Percentiles rank a stretch among this genome's conserved stretches.
Evolutionary conservation across 352 stramenopile genomes (phyloP).

Genomic region (Globisporangium canariense): DNA sequence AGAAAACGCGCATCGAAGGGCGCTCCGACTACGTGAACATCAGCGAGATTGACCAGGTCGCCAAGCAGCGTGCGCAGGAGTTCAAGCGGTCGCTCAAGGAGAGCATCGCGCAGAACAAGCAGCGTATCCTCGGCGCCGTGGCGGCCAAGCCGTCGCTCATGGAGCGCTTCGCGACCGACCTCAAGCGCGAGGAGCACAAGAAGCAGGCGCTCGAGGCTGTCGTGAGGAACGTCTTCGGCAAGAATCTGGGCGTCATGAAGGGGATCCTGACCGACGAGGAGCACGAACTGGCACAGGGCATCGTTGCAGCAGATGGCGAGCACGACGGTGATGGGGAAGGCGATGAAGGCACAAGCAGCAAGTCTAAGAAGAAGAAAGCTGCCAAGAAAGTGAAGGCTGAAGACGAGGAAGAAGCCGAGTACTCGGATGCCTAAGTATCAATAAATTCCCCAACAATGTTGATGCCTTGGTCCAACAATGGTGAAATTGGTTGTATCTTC

Average conservation of each 20-base stretch:
- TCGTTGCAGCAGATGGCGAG: slow-evolving; percentile 37
- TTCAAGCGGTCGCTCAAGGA: slow-evolving; percentile 57
- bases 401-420: slow-evolving; percentile 13
- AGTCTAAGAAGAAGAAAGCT: slow-evolving; percentile 3
- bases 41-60: slow-evolving; percentile 28
- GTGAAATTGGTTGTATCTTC: not conserved
- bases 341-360: slow-evolving; percentile 5
- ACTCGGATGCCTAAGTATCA: slow-evolving; percentile 10
- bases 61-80: slow-evolving; percentile 56
- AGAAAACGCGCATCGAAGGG: slow-evolving; percentile 34
- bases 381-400: slow-evolving; percentile 2
- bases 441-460: not conserved
- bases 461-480: not conserved
- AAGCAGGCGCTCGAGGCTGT: slow-evolving; percentile 61
- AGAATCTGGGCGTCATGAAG: slow-evolving; percentile 53
- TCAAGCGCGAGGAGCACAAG: slow-evolving; percentile 73
- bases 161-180: slow-evolving; percentile 64
- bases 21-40: slow-evolving; percentile 48
- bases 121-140: slow-evolving; percentile 44
- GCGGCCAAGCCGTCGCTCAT: slow-evolving; percentile 61
- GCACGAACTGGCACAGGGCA: slow-evolving; percentile 49
- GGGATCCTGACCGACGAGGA: slow-evolving; percentile 67
- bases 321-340: slow-evolving; percentile 11
- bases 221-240: slow-evolving; percentile 72
- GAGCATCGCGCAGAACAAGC: slow-evolving; percentile 60